A percentile compares a stretch with the other conserved stretches of the same genome.
Evolutionary conservation across 371 early-diverging fungal species (phyloP).

Genomic region (Blakeslea trispora): DNA sequence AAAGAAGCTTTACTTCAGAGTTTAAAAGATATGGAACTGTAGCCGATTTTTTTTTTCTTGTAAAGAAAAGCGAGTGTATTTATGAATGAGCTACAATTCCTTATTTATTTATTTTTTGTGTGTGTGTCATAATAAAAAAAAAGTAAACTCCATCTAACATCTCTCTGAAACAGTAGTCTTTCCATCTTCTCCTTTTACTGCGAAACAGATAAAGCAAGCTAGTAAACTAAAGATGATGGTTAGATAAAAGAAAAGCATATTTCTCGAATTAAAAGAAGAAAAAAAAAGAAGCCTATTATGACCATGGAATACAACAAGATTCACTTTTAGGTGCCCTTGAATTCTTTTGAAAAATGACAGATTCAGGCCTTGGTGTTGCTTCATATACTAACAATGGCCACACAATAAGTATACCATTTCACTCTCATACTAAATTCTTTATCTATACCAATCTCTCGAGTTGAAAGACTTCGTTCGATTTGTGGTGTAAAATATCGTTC

Average conservation of each 20-base stretch:
- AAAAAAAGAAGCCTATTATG: neutral
- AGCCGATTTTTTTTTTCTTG: neutral
- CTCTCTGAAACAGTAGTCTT: neutral
- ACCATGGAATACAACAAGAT: constrained; percentile 21
- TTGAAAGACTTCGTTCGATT: neutral
- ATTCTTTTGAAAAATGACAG: constrained; percentile 12
- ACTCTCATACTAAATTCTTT: neutral
- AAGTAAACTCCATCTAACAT: neutral
- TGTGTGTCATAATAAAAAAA: constrained; percentile 3
- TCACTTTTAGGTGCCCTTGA: constrained; percentile 5
- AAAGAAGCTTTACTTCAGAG: constrained; percentile 12
- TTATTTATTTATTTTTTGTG: neutral
- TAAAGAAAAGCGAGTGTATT: neutral
- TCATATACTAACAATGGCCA: constrained; percentile 8
- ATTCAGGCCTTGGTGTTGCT: constrained; percentile 18
- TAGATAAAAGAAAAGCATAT: neutral
- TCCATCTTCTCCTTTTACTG: constrained; percentile 15
- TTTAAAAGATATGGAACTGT: constrained; percentile 8
- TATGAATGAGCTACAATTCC: neutral
- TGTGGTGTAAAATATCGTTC: constrained; percentile 20
- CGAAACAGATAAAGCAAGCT: constrained; percentile 16
- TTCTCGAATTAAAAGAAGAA: no score
- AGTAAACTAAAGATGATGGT: constrained; percentile 3
- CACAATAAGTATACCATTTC: neutral
- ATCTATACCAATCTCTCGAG: neutral